Evolutionary conservation across 148 eudicot species (phyloP).

Genomic region (Rheum nobile): DNA sequence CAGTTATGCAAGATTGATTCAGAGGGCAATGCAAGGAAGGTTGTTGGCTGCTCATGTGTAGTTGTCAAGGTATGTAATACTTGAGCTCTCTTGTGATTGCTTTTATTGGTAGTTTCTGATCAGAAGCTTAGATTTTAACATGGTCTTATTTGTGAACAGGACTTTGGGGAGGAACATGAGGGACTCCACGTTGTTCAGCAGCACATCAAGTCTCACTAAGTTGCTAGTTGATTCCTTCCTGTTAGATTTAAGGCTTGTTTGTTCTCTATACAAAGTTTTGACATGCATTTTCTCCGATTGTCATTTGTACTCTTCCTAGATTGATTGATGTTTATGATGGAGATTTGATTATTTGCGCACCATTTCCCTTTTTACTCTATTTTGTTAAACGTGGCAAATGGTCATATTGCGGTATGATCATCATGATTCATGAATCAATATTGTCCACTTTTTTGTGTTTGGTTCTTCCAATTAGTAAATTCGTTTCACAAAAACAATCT

Average conservation of each 20-base stretch:
- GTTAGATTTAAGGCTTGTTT: constrained; percentile 4
- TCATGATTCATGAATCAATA: not conserved
- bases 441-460: not conserved
- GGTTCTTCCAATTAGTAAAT: not conserved
- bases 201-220: constrained; percentile 44
- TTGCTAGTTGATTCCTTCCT: not conserved
- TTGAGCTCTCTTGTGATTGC: not conserved
- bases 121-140: not conserved
- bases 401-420: not conserved
- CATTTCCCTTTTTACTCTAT: not conserved
- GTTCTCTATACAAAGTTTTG: constrained; percentile 6
- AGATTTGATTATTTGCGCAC: not conserved
- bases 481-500: too few species aligned
- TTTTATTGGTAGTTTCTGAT: not conserved
- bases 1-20: constrained; percentile 9
- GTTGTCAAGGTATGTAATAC: constrained; percentile 7
- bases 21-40: constrained; percentile 10
- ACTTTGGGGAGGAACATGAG: constrained; percentile 54
- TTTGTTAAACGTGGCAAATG: too few species aligned
- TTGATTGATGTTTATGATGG: not conserved
- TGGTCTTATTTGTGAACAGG: constrained; percentile 17
- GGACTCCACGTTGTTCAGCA: constrained; percentile 54
- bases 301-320: not conserved
- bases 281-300: not conserved
- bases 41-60: constrained; percentile 8